Evolutionary conservation across 176 grass and related monocot species (phyloP), one percentile per base, ranked within the genome.

Genomic region (Aegilops tauschii): DNA sequence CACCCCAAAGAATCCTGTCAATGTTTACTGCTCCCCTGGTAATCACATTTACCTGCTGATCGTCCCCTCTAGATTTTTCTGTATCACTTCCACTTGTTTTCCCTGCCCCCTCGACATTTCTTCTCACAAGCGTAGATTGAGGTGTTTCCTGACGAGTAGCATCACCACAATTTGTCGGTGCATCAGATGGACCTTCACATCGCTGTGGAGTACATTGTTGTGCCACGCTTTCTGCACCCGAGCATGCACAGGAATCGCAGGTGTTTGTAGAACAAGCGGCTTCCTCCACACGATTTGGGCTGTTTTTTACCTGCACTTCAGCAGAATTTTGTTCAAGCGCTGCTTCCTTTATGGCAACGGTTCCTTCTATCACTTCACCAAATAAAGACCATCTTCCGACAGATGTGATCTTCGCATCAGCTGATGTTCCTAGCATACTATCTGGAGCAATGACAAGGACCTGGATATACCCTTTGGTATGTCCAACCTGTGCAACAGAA

Each of bases 391-490:
- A 96, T 75, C 97, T 92, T 76, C 92, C 92, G 4, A 94, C 80
- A 65, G 97, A 96, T 50, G 90, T 93, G 29, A 99, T 94, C 85
- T 94, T 96, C 28, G 82, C 94, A 83, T 96, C 45, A 17, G 87
- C 88, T 21, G 90, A 93, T 61, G 85, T 90, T 83, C 94, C 97
- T 74, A 99, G 36, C 86, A 96, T 87, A 21, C 88, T 90, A 36
- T 94, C 97, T 12, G 92, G 88, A 68, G 94, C 97, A 85, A 94
- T 89, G 65, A 99, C 90, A 83, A 99, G 94, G 54, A 96, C 97
- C 83, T 96, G 92, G 77, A 96, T 94, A 73, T 99, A 98, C 14
- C 83, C 94, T 89, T 99, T 94, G 50, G 94, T 96, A 90, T 99
- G 97, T 39, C 97, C 94, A 80, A 96, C 92, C 97, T 99, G 80